Percentiles rank a stretch among this genome's conserved stretches.
These are phyloP conservation scores for Arachnomyces sp. DNA, from an alignment of 2,329 filamentous ascomycete genomes.

Conservation along the genomic window DNA sequence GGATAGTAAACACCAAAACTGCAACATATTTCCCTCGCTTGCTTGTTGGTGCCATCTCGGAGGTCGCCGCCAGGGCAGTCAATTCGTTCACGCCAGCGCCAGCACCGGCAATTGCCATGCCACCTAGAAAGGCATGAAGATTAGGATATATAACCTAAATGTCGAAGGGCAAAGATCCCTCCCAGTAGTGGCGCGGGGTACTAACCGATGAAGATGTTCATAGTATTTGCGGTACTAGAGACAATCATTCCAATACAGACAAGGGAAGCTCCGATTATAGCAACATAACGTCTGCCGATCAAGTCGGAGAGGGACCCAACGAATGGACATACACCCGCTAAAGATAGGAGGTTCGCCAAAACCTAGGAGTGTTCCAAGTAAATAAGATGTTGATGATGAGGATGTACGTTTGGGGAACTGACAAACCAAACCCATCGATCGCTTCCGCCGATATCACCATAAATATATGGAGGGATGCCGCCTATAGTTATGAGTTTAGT, in stretches of 20 bases:
- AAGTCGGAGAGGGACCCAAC: conserved; percentile 59
- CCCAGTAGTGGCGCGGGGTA: conserved; percentile 1
- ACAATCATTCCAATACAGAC: conserved; percentile 54
- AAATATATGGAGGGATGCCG: conserved; percentile 47
- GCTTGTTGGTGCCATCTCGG: conserved; percentile 57
- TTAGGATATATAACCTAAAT: not conserved
- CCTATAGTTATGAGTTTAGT: conserved; percentile 17
- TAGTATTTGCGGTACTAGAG: conserved; percentile 47
- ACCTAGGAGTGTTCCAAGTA: conserved; percentile 22
- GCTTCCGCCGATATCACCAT: conserved; percentile 51
- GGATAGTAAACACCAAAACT: conserved; percentile 51
- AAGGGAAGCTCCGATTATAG: conserved; percentile 45
- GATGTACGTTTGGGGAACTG: conserved; percentile 10
- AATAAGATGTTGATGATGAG: not conserved
- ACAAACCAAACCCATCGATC: conserved; percentile 56
- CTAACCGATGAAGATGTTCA: conserved; percentile 55
- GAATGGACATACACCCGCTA: conserved; percentile 52
- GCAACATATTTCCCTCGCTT: conserved; percentile 58
- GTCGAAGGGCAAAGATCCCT: too few species aligned
- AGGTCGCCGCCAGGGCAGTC: conserved; percentile 58
- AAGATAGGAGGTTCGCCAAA: conserved; percentile 45
- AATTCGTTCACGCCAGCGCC: conserved; percentile 62
- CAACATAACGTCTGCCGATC: conserved; percentile 53
- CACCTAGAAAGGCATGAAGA: conserved; percentile 26
- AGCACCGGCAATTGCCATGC: conserved; percentile 52